Evolutionary conservation across 306 rosid species (phyloP).

Genomic region (Cercis canadensis): DNA sequence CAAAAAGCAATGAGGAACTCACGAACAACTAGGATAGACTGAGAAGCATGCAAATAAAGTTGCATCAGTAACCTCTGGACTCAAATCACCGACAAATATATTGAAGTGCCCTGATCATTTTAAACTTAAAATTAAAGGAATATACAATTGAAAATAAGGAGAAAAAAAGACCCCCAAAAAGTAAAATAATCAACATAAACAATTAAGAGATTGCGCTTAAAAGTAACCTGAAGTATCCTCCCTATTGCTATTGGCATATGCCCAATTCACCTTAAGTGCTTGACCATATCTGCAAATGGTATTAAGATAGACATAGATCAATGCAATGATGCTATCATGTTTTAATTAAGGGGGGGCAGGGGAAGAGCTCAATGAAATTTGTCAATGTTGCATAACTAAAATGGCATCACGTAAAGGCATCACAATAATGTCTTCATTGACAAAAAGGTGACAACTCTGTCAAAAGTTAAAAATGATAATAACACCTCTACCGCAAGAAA

Average conservation of each 20-base stretch:
- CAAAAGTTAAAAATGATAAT: slow-evolving; percentile 23
- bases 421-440: slow-evolving; percentile 1
- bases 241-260: slow-evolving; percentile 62
- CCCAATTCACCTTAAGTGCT: slow-evolving; percentile 72
- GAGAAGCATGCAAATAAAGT: slow-evolving; percentile 77
- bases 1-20: slow-evolving; percentile 66
- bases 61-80: slow-evolving; percentile 83
- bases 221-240: slow-evolving; percentile 69
- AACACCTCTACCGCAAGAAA: slow-evolving; percentile 27
- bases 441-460: slow-evolving; percentile 12
- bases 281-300: slow-evolving; percentile 60
- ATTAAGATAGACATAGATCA: slow-evolving; percentile 2
- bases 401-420: slow-evolving; percentile 3
- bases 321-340: slow-evolving; percentile 18
- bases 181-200: slow-evolving; percentile 27
- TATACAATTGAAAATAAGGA: slow-evolving; percentile 39
- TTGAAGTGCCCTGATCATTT: slow-evolving; percentile 73
- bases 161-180: slow-evolving; percentile 47
- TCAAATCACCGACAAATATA: slow-evolving; percentile 72
- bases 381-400: slow-evolving; percentile 22
- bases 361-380: not conserved
- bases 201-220: slow-evolving; percentile 31
- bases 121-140: slow-evolving; percentile 53
- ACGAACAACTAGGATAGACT: slow-evolving; percentile 79
- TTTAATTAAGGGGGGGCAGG: not conserved